Evolutionary conservation across 768 basidiomycete genomes (phyloP).

Genomic region (Lepiota subincarnata): DNA sequence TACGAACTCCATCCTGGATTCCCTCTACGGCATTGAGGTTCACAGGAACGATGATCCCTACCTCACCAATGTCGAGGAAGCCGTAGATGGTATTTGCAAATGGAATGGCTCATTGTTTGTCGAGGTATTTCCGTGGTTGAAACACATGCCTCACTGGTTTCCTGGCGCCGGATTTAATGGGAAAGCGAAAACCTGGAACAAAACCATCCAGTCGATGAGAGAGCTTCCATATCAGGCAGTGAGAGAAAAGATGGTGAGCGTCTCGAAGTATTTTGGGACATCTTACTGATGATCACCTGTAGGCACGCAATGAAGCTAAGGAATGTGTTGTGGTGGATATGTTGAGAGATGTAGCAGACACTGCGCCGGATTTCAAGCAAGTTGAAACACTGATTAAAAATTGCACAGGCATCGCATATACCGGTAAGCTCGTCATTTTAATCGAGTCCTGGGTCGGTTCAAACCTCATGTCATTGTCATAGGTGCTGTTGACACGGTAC

Average conservation of each 20-base stretch:
- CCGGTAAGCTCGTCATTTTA: no score
- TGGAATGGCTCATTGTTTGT: slow-evolving; percentile 26
- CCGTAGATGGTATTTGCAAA: slow-evolving; percentile 18
- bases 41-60: slow-evolving; percentile 30
- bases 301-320: background rate
- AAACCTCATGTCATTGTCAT: no score
- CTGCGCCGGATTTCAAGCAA: no score
- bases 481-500: background rate
- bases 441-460: no score
- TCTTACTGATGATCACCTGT: background rate
- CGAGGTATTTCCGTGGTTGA: slow-evolving; percentile 26
- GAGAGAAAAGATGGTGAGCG: slow-evolving; percentile 5
- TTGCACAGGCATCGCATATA: no score
- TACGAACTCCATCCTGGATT: background rate
- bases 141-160: slow-evolving; percentile 41
- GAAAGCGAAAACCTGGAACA: slow-evolving; percentile 32
- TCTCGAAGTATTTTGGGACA: background rate
- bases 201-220: slow-evolving; percentile 27
- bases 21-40: background rate
- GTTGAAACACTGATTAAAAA: no score
- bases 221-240: slow-evolving; percentile 28
- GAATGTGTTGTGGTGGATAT: no score
- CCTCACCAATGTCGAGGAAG: slow-evolving; percentile 22
- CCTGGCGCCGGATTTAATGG: slow-evolving; percentile 44
- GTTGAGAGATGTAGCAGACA: no score